These are phyloP conservation scores for Eucalyptus pauciflora DNA, from an alignment of 345 rosid species.

Conservation along the genomic window DNA sequence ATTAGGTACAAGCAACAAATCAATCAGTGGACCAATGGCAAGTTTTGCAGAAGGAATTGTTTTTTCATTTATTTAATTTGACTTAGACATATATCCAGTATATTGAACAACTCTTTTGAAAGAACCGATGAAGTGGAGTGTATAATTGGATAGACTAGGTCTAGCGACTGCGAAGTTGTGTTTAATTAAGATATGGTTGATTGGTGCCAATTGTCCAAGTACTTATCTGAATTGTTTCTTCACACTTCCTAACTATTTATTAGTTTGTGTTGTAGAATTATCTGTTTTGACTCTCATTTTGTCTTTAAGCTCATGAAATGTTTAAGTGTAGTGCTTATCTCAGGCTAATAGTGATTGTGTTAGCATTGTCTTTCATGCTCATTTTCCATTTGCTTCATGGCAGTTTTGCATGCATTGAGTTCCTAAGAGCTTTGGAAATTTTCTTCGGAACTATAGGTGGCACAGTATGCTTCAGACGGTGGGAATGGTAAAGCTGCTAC, in stretches of 20 bases:
- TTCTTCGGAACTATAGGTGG: constrained; percentile 59
- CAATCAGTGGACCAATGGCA: neutral
- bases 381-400: constrained; percentile 10
- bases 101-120: neutral
- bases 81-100: neutral
- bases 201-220: neutral
- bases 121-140: neutral
- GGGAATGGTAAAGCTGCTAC: constrained; percentile 61
- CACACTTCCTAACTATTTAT: neutral
- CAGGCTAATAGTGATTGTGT: neutral
- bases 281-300: neutral
- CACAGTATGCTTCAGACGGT: constrained; percentile 86
- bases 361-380: neutral
- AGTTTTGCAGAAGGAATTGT: neutral
- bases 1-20: neutral
- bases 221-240: neutral
- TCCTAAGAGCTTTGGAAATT: constrained; percentile 34
- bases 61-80: neutral
- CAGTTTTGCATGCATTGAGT: constrained; percentile 13
- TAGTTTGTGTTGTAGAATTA: neutral
- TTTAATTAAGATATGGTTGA: neutral
- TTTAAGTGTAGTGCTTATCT: neutral
- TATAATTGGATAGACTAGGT: neutral
- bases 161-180: neutral
- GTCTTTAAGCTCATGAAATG: neutral